Evolutionary conservation across 2,329 filamentous ascomycete genomes (phyloP).

Genomic region (Trichoderma atrobrunneum): DNA sequence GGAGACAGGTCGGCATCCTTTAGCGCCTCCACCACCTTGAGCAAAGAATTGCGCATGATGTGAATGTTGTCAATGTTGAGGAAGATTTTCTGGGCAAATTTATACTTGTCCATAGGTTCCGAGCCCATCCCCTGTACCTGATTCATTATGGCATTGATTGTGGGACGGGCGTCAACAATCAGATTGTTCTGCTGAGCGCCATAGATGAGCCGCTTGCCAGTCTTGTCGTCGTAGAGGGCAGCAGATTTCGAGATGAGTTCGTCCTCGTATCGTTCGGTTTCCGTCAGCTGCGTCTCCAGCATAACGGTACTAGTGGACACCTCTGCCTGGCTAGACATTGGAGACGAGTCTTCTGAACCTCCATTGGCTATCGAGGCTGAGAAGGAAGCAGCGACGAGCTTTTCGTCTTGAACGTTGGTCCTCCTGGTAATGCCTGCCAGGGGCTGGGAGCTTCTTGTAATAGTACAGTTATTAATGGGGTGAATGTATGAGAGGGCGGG

Average conservation of each 20-base stretch:
- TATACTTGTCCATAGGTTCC: slow-evolving; percentile 97
- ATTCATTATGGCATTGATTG: slow-evolving; percentile 91
- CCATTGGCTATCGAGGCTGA: slow-evolving; percentile 38
- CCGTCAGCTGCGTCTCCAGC: slow-evolving; percentile 51
- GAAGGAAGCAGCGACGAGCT: slow-evolving; percentile 89
- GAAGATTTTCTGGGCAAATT: slow-evolving; percentile 85
- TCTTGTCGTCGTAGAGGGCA: slow-evolving; percentile 54
- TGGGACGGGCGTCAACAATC: slow-evolving; percentile 93
- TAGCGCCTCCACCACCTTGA: slow-evolving; percentile 81
- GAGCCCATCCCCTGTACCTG: slow-evolving; percentile 90
- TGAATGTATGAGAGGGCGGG: slow-evolving; percentile 93
- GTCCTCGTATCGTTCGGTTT: slow-evolving; percentile 66
- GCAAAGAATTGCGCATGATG: slow-evolving; percentile 90
- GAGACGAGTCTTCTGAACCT: slow-evolving; percentile 34
- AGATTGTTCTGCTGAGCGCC: slow-evolving; percentile 91
- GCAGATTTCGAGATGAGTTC: slow-evolving; percentile 52
- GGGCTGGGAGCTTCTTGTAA: slow-evolving; percentile 91
- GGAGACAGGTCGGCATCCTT: slow-evolving; percentile 89
- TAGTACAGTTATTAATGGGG: slow-evolving; percentile 92
- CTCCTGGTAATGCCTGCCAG: slow-evolving; percentile 82
- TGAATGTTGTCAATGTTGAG: slow-evolving; percentile 98
- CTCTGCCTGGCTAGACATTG: slow-evolving; percentile 50
- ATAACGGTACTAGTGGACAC: slow-evolving; percentile 35
- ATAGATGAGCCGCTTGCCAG: slow-evolving; percentile 67
- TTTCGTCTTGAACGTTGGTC: slow-evolving; percentile 92